Conservation (phyloP, 495 filamentous ascomycete species). For the Daldinia loculata region DNA sequence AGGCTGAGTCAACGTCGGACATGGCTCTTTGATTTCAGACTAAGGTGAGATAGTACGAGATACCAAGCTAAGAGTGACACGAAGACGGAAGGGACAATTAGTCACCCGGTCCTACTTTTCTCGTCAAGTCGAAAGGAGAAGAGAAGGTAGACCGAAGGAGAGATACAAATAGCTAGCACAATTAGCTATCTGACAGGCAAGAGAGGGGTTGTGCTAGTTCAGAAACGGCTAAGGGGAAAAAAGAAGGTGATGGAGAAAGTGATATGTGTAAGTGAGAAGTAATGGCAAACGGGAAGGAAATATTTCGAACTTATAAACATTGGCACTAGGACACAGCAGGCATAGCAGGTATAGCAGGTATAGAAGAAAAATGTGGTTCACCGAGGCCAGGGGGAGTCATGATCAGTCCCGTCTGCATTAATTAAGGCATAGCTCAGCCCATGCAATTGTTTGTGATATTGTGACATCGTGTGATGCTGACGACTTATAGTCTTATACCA, state of each 20-base stretch:
- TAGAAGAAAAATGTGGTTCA: not conserved
- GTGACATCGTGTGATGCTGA: not conserved
- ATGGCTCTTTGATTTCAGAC: slow-evolving; percentile 14
- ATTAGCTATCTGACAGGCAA: not conserved
- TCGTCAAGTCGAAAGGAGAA: not conserved
- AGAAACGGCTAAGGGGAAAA: slow-evolving; percentile 1
- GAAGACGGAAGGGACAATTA: not conserved
- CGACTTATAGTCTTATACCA: too few species aligned
- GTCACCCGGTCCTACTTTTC: not conserved
- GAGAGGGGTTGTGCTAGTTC: not conserved
- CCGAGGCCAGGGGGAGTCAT: not conserved
- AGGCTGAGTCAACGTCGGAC: slow-evolving; percentile 20
- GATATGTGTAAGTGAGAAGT: not conserved
- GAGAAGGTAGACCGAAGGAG: not conserved
- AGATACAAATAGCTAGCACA: not conserved
- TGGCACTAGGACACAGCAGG: not conserved
- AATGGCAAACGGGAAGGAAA: not conserved
- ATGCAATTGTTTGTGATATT: not conserved
- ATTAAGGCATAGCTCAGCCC: not conserved
- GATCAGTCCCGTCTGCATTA: not conserved
- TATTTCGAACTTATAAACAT: not conserved
- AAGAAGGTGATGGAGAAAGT: not conserved
- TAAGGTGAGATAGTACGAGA: not conserved
- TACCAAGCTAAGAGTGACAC: not conserved
- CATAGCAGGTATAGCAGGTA: not conserved